Evolutionary conservation across 2,329 filamentous ascomycete genomes (phyloP), one percentile per base, ranked within the genome.

Genomic region (Hymenoscyphus salicellus): DNA sequence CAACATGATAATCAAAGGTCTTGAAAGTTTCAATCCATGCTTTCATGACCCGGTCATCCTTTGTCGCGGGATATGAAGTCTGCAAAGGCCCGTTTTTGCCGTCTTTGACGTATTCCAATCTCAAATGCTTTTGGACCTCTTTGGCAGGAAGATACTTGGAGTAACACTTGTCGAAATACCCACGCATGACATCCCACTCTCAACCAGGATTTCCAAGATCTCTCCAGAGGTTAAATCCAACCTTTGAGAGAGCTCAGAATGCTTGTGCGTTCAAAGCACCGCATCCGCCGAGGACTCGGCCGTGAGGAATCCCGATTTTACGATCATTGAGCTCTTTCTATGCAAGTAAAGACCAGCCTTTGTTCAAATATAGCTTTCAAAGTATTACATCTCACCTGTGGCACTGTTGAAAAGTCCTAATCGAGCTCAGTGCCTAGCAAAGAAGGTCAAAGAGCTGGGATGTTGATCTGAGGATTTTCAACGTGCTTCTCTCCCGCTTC

Each of bases 391-490:
- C n/a, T n/a, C n/a, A 78, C 77, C 72, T 79, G 77, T 2, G 75
- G 73, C 1, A 26, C 30, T 8, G 59, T 86, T 71, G 87, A 83
- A 52, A 86, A 77, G 14, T 84, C 82, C 61, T 82, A 81, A 71
- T 87, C 87, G 69, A 87, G 83, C 10, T 79, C 77, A 2, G 84
- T 46, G n/a, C 28, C 60, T 5, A 63, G 28, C 14, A 65, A 26
- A 14, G 20, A 6, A 1, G 36, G 10, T 38, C 7, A 43, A 30
- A 57, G 14, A 11, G 32, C 55, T 0, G 66, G 66, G 7, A 58
- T 60, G 17, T 59, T 60, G 28, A 64, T 55, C 5, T 26, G 30
- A 11, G 64, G 64, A 33, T 66, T 55, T 16, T 57, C 60, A 17
- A 58, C 8, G 11, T 41, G 49, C 16, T 66, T 43, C 10, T 61